Percentiles rank a stretch among this genome's conserved stretches.
Evolutionary conservation across 306 rosid genomes (phyloP).

Genomic region (Quercus robur): DNA sequence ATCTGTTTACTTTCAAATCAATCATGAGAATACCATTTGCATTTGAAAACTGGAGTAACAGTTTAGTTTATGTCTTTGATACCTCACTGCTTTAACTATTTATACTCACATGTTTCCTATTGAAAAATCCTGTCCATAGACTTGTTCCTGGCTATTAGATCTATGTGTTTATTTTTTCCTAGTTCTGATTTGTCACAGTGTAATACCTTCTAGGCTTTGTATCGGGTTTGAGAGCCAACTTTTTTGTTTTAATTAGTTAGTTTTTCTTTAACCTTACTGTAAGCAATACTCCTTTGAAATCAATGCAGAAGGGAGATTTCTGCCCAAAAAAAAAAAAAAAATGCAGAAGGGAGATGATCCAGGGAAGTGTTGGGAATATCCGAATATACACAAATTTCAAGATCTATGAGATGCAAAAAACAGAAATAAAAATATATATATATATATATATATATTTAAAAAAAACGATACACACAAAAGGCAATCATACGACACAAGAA

Average conservation of each 20-base stretch:
- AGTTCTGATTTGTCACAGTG: not conserved
- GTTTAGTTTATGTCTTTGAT: not conserved
- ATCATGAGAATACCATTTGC: not conserved
- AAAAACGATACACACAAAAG: too few species aligned
- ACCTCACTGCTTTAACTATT: not conserved
- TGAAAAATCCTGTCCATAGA: not conserved
- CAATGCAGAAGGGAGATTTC: too few species aligned
- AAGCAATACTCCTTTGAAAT: too few species aligned
- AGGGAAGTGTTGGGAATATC: slow-evolving; percentile 27
- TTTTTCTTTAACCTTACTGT: not conserved
- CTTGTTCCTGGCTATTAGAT: not conserved
- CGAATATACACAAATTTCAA: too few species aligned
- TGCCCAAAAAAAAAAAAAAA: too few species aligned
- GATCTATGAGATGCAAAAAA: too few species aligned
- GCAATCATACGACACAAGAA: too few species aligned
- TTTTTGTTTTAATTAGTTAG: not conserved
- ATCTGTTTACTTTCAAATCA: not conserved
- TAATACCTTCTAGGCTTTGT: not conserved
- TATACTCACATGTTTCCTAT: not conserved
- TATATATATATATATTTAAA: too few species aligned
- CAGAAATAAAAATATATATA: too few species aligned
- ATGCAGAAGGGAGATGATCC: slow-evolving; percentile 68
- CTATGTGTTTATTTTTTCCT: not conserved
- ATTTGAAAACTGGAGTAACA: too few species aligned
- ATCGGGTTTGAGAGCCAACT: not conserved